Percentiles rank a stretch among this genome's conserved stretches.
Conservation (phyloP, 768 basidiomycete species). For the Dentipellis fragilis region DNA sequence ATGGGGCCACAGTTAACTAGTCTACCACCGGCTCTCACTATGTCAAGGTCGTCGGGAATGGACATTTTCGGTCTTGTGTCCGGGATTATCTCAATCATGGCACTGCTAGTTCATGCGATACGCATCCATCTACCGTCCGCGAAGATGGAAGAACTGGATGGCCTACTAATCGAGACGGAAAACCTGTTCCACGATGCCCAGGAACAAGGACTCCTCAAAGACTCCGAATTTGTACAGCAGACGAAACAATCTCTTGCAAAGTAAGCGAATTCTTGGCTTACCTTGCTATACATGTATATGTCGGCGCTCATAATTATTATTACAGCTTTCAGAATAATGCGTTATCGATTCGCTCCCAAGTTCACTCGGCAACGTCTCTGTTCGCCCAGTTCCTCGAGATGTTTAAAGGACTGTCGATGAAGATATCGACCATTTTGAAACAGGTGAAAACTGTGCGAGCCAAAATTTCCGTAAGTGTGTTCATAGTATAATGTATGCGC, state of each 20-base stretch:
- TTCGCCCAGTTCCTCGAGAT: not conserved
- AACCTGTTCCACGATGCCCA: not conserved
- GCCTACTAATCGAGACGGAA: not conserved
- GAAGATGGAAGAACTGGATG: not conserved
- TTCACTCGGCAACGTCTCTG: not conserved
- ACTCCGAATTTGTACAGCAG: not conserved
- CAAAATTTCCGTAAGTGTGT: not conserved
- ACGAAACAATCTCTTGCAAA: not conserved
- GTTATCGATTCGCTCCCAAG: not conserved
- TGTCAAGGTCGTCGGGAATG: not conserved
- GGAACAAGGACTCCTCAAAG: not conserved
- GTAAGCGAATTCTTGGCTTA: too few species aligned
- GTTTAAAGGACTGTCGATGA: not conserved
- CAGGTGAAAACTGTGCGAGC: not conserved
- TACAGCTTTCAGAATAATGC: not conserved
- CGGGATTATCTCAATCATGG: not conserved
- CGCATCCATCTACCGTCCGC: not conserved
- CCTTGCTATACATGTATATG: too few species aligned
- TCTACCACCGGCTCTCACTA: too few species aligned
- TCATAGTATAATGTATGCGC: not conserved
- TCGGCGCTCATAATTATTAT: too few species aligned
- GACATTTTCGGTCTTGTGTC: not conserved
- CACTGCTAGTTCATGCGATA: not conserved
- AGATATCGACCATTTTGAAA: not conserved
- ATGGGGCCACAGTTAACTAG: too few species aligned